Evolutionary conservation across 176 grass and related monocot species (phyloP), one percentile per base, ranked within the genome.

Genomic region (Phragmites australis): DNA sequence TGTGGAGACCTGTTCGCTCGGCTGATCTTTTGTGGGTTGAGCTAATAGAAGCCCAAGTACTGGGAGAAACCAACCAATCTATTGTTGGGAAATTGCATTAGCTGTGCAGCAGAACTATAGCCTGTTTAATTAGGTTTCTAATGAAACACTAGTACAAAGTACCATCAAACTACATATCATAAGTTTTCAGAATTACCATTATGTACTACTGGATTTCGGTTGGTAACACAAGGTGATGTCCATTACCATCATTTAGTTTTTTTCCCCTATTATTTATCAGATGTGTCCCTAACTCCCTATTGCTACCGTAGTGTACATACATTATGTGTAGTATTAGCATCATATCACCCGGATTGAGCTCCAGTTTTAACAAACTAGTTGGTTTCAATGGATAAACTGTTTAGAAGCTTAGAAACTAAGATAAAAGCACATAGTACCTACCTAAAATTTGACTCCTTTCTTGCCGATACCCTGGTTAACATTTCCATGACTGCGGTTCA

Each of bases 401-500:
- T 41, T 58, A 44, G 40, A 68, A 57, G 25, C 1, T n/a, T 72
- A 6, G 41, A 39, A 23, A 18, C 11, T 48, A 15, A 34, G 19
- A 23, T 1, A 15, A 15, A 22, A 37, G 10, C 1, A 16, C 0
- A 17, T 60, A 22, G 21, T n/a, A n/a, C 5, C 9, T n/a, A 31
- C n/a, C 16, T 47, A 22, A 25, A 56, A 29, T 2, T 19, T 10
- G 42, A 53, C 21, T 19, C 11, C 5, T 44, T 72, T 23, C 14
- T 30, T 9, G 2, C 9, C 14, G 14, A 63, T 54, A 26, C 16
- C 18, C 21, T 54, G 42, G 27, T 56, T 77, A 45, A 65, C 11
- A 11, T 47, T 78, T 39, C n/a, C 9, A 5, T 29, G 22, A 53
- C 14, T 76, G 11, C 40, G 52, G 8, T 41, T 79, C 43, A 97